Percentiles rank a stretch among this genome's conserved stretches.
These are phyloP conservation scores for Cytospora mali DNA, from an alignment of 2,329 filamentous ascomycete genomes.

Conservation along the genomic window DNA sequence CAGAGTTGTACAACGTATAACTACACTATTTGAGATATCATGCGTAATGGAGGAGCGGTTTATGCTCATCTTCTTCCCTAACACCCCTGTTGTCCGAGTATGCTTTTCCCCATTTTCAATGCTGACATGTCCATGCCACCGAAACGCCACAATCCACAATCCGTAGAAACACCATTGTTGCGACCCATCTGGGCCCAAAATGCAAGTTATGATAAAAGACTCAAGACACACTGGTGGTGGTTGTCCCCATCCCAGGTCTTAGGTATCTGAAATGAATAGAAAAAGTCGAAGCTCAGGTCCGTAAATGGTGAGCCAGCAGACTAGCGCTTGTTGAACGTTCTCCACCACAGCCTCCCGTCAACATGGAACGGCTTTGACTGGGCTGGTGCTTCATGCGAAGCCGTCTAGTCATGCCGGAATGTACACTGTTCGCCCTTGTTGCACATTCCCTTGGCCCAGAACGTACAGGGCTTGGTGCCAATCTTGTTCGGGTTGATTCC, in stretches of 20 bases:
- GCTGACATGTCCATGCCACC: constrained; percentile 11
- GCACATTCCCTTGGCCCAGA: constrained; percentile 72
- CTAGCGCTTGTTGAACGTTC: too few relatives aligned
- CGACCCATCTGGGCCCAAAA: not conserved
- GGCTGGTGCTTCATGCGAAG: not conserved
- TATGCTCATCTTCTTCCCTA: constrained; percentile 6
- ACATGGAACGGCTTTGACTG: not conserved
- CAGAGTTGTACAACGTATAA: constrained; percentile 2
- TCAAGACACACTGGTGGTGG: not conserved
- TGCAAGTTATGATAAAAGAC: not conserved
- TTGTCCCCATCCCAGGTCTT: not conserved
- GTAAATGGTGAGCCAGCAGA: too few relatives aligned
- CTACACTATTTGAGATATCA: constrained; percentile 15
- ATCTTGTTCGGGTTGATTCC: constrained; percentile 60
- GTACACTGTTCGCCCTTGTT: constrained; percentile 74
- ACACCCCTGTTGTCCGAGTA: constrained; percentile 1
- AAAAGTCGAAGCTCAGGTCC: too few relatives aligned
- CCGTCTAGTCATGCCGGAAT: constrained; percentile 64
- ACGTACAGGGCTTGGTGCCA: constrained; percentile 69
- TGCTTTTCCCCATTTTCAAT: constrained; percentile 6
- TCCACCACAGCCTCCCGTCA: too few relatives aligned
- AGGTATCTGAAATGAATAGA: not conserved
- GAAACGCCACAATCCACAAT: constrained; percentile 9
- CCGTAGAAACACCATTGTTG: not conserved
- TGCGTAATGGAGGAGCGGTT: constrained; percentile 1